These are phyloP conservation scores for Epichloe elymi DNA, from an alignment of 2,329 filamentous ascomycete genomes.

Conservation along the genomic window DNA sequence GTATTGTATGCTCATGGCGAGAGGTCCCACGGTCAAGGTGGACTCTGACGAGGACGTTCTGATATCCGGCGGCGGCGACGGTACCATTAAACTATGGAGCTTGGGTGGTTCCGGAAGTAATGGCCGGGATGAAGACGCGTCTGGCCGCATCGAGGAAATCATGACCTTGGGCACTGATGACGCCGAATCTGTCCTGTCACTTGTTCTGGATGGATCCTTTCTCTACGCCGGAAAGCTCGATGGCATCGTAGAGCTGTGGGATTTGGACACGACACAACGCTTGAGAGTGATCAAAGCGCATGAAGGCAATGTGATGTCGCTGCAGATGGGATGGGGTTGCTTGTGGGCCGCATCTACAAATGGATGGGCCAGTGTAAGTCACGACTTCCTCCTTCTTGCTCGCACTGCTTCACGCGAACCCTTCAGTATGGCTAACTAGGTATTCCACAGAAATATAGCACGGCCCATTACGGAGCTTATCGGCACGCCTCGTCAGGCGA, in stretches of 20 bases:
- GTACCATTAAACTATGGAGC: slow-evolving; percentile 87
- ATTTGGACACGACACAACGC: slow-evolving; percentile 84
- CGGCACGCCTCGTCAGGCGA: slow-evolving; percentile 32
- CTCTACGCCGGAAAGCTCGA: slow-evolving; percentile 81
- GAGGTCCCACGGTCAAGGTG: slow-evolving; percentile 52
- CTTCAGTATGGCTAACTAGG: slow-evolving; percentile 2
- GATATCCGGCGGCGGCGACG: slow-evolving; percentile 85
- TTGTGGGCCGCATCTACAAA: slow-evolving; percentile 83
- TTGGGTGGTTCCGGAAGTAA: slow-evolving; percentile 26
- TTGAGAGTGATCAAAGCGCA: slow-evolving; percentile 75
- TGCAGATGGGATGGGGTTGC: slow-evolving; percentile 74
- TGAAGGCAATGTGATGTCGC: slow-evolving; percentile 68
- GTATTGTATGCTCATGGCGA: slow-evolving; percentile 85
- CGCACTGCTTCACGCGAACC: background rate
- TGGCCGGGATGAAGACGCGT: slow-evolving; percentile 19
- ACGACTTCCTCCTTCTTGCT: fast-evolving
- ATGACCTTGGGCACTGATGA: slow-evolving; percentile 50
- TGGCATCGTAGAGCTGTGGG: slow-evolving; percentile 90
- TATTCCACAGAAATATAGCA: slow-evolving; percentile 46
- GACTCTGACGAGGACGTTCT: slow-evolving; percentile 67
- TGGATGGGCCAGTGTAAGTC: slow-evolving; percentile 66
- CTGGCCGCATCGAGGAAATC: slow-evolving; percentile 54
- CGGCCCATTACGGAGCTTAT: slow-evolving; percentile 48
- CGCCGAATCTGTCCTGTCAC: slow-evolving; percentile 54
- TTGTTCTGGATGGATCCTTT: slow-evolving; percentile 81